These are phyloP conservation scores for Pleurotus tuber-regium DNA, from an alignment of 768 basidiomycete genomes.

Conservation along the genomic window DNA sequence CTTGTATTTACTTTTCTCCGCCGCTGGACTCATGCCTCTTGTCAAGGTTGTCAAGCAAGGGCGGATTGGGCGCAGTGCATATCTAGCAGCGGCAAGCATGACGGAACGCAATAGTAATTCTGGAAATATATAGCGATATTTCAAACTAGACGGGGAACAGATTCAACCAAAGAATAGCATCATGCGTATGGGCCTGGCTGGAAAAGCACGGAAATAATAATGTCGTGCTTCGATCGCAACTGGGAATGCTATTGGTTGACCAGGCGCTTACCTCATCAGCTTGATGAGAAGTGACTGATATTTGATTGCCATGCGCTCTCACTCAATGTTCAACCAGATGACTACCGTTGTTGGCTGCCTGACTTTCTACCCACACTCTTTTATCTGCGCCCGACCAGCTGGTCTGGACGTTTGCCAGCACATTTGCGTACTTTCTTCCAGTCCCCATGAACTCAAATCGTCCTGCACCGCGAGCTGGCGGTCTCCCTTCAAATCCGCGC, in stretches of 20 bases:
- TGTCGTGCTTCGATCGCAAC: background rate
- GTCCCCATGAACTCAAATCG: slow-evolving; percentile 16
- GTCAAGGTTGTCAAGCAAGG: slow-evolving; percentile 9
- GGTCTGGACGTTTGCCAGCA: slow-evolving; percentile 16
- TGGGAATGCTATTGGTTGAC: background rate
- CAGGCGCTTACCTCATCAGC: background rate
- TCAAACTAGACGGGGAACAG: too few relatives aligned
- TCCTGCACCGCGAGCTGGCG: slow-evolving; percentile 23
- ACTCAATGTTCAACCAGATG: slow-evolving; percentile 2
- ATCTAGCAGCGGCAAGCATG: slow-evolving; percentile 16
- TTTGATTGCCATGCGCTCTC: slow-evolving; percentile 1
- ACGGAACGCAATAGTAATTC: too few relatives aligned
- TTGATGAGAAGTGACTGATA: too few relatives aligned
- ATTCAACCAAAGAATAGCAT: too few relatives aligned
- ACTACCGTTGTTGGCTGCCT: slow-evolving; percentile 4
- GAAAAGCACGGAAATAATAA: background rate
- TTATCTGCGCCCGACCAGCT: slow-evolving; percentile 18
- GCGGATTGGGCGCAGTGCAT: slow-evolving; percentile 4
- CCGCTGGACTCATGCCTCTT: slow-evolving; percentile 34
- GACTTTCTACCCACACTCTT: slow-evolving; percentile 7
- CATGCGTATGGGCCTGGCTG: background rate
- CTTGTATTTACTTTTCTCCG: slow-evolving; percentile 63
- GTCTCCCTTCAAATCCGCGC: slow-evolving; percentile 37
- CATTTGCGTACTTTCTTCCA: background rate
- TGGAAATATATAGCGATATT: too few relatives aligned